Percentiles rank a stretch among this genome's conserved stretches.
phyloP scores from a whole-genome alignment of 2,329 filamentous ascomycete genomes.

The Fusarium sp. region DNA sequence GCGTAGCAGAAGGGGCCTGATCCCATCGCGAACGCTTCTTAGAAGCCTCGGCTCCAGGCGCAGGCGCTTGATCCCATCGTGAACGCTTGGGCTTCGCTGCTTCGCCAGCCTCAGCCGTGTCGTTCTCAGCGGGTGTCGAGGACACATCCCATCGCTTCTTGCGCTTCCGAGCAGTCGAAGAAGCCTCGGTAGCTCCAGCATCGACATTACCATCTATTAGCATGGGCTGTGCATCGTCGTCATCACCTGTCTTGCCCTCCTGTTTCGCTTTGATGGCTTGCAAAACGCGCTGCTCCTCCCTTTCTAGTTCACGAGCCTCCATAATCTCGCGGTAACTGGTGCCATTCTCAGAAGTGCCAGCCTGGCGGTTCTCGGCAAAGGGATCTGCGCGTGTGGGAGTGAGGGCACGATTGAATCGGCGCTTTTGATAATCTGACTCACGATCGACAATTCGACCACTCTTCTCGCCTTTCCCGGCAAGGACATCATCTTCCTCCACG shows the following conservation, averaged over 20 bases:
- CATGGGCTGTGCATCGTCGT: conserved; percentile 76
- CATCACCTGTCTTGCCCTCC: conserved; percentile 64
- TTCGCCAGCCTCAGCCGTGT: conserved; percentile 58
- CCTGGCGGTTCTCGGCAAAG: conserved; percentile 79
- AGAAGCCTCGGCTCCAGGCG: conserved; percentile 65
- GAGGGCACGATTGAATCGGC: conserved; percentile 86
- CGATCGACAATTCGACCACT: conserved; percentile 90
- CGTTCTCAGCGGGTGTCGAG: conserved; percentile 64
- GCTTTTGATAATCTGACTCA: conserved; percentile 97
- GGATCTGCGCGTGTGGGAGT: conserved; percentile 88
- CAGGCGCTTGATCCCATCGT: conserved; percentile 83
- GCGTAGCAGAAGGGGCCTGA: conserved; percentile 84
- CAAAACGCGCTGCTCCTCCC: conserved; percentile 89
- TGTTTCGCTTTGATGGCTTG: conserved; percentile 80
- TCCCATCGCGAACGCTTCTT: conserved; percentile 92
- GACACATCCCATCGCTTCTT: conserved; percentile 95
- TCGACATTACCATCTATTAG: conserved; percentile 77
- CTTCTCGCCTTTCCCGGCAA: conserved; percentile 84
- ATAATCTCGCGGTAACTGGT: conserved; percentile 90
- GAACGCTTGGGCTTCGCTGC: conserved; percentile 77
- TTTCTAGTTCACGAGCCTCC: conserved; percentile 88
- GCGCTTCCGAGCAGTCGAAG: conserved; percentile 75
- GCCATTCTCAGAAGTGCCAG: conserved; percentile 73
- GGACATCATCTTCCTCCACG: conserved; percentile 90
- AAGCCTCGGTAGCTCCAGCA: conserved; percentile 71